Percentiles rank a stretch among this genome's conserved stretches.
These are phyloP conservation scores for Neovahlkampfia damariscottae DNA, from an alignment of 78 protist genomes.

Conservation along the genomic window DNA sequence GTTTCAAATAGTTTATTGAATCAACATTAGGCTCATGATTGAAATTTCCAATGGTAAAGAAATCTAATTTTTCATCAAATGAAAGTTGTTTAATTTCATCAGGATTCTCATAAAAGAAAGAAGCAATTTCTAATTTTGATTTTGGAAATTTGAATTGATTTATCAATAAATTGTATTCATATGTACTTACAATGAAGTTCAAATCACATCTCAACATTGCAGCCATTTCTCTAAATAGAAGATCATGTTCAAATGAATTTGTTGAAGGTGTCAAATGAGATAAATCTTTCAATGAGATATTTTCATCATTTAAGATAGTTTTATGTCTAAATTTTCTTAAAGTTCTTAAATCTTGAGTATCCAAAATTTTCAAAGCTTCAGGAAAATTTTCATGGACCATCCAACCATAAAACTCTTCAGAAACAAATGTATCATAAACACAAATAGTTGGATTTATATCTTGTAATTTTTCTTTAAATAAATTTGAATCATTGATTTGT, in stretches of 20 bases:
- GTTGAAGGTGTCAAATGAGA: not conserved
- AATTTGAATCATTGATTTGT: not conserved
- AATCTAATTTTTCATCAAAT: not conserved
- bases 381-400: not conserved
- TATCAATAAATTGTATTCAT: not conserved
- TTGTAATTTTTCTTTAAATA: not conserved
- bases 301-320: not conserved
- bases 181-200: not conserved
- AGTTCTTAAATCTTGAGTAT: not conserved
- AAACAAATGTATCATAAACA: not conserved
- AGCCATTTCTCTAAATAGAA: not conserved
- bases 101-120: not conserved
- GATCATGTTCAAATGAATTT: not conserved
- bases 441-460: not conserved
- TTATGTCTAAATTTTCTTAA: not conserved
- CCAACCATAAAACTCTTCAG: not conserved
- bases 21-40: not conserved
- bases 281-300: not conserved
- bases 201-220: not conserved
- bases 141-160: not conserved
- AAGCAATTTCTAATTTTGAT: not conserved
- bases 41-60: not conserved
- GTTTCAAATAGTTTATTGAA: not conserved
- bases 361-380: not conserved
- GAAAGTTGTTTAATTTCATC: not conserved